Evolutionary conservation across 1,139 yeast genomes (phyloP).

Genomic region (Saccharomycopsis hybrid): DNA sequence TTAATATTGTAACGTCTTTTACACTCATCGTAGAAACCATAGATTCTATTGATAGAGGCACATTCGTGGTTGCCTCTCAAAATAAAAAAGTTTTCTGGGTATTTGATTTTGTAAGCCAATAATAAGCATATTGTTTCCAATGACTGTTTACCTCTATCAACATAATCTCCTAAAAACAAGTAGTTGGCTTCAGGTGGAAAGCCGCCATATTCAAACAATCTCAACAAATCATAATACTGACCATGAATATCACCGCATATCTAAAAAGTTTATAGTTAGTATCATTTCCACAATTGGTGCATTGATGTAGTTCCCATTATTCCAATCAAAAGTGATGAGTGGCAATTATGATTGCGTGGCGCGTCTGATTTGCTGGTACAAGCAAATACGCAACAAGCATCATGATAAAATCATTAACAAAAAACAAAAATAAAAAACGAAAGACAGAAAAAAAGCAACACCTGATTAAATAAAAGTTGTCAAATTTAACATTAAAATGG

Average conservation of each 20-base stretch:
- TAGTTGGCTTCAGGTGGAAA: constrained; percentile 99
- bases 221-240: constrained; percentile 89
- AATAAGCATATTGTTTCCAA: constrained; percentile 88
- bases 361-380: too few relatives aligned
- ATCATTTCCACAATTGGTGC: too few relatives aligned
- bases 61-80: constrained; percentile 96
- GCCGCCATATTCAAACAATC: constrained; percentile 96
- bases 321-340: too few relatives aligned
- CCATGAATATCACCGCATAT: constrained; percentile 96
- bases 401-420: too few relatives aligned
- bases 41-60: constrained; percentile 93
- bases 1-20: constrained; percentile 95
- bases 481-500: too few relatives aligned
- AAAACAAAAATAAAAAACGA: too few relatives aligned
- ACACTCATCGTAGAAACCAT: constrained; percentile 97
- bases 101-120: constrained; percentile 92
- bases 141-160: constrained; percentile 96
- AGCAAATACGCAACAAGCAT: too few relatives aligned
- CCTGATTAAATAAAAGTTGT: too few relatives aligned
- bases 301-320: too few relatives aligned
- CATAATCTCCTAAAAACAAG: constrained; percentile 92
- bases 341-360: too few relatives aligned
- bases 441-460: too few relatives aligned
- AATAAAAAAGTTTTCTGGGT: constrained; percentile 94
- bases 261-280: constrained; percentile 23